Evolutionary conservation across 768 basidiomycete genomes (phyloP).

Genomic region (Macrocybe gigantea): DNA sequence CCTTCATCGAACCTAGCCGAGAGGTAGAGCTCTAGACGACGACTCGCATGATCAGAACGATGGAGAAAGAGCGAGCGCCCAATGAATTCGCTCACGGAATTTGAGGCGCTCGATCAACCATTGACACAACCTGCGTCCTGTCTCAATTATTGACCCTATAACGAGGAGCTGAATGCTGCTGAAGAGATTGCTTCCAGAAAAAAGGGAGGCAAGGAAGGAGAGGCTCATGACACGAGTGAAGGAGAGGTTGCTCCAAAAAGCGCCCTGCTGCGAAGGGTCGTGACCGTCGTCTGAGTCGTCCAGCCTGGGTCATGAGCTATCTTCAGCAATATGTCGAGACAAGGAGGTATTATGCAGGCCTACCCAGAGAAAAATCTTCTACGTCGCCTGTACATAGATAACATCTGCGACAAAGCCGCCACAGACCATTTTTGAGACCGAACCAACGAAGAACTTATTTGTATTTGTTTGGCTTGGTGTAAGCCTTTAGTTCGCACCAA

Average conservation of each 20-base stretch:
- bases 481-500: no score
- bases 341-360: no score
- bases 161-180: conserved; percentile 18
- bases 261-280: no score
- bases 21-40: conserved; percentile 27
- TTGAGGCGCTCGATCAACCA: conserved; percentile 27
- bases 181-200: background rate
- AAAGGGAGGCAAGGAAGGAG: conserved; percentile 3
- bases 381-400: no score
- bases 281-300: no score
- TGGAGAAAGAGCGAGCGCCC: background rate
- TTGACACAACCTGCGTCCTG: conserved; percentile 27
- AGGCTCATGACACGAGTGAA: background rate
- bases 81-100: conserved; percentile 19
- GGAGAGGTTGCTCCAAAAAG: background rate
- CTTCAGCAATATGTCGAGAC: no score
- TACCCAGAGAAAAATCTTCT: no score
- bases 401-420: no score
- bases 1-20: conserved; percentile 35
- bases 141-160: conserved; percentile 26
- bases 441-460: no score
- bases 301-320: no score
- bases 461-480: no score
- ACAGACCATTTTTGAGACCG: no score
- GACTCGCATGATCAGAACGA: background rate